Evolutionary conservation across 257 asterid genomes (phyloP), one percentile per base, ranked within the genome.

Genomic region (Gentiana macrophylla): DNA sequence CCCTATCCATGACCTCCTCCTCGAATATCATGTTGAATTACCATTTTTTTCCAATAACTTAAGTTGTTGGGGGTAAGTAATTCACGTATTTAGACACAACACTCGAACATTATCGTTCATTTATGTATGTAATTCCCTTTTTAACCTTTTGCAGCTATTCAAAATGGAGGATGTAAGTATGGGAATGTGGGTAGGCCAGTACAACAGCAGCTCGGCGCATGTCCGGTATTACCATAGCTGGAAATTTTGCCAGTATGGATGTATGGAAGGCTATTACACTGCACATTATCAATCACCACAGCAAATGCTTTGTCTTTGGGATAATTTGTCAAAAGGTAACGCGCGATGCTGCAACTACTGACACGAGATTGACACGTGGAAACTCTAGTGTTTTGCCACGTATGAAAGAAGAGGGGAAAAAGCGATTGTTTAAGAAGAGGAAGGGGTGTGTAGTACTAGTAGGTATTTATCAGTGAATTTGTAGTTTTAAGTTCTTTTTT

Each of bases 151-250:
- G 58, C 94, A 91, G 97, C 72, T 85, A 53, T 88, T 91, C 71
- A 91, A 85, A 72, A 87, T 91, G 98, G 98, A 91, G 79, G 98
- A 91, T 38, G 98, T 91, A 68, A 91, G 98, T 80, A 88, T 91
- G 97, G 98, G 98, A 64, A 84, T 88, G 97, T 87, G 97, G 98
- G 95, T 91, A 4, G 94, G 83, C 78, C 84, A 74, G 65, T 83
- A 81, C 84, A 88, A 83, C 81, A 75, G 77, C 74, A 75, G 76
- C 74, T 71, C 91, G 2, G 61, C 56, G 53, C 63, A 57, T 35
- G 94, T 88, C 4, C 86, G 77, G 58, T 88, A 92, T 73, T 49
- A 74, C 8, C 99, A 92, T 72, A 88, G 57, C 66, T 81, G 88
- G 94, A 92, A 84, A 59, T 92, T 81, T 45, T 92, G 99, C 59